Evolutionary conservation across 2,329 filamentous ascomycete genomes (phyloP), one percentile per base, ranked within the genome.

Genomic region (Cladosporium sp.): DNA sequence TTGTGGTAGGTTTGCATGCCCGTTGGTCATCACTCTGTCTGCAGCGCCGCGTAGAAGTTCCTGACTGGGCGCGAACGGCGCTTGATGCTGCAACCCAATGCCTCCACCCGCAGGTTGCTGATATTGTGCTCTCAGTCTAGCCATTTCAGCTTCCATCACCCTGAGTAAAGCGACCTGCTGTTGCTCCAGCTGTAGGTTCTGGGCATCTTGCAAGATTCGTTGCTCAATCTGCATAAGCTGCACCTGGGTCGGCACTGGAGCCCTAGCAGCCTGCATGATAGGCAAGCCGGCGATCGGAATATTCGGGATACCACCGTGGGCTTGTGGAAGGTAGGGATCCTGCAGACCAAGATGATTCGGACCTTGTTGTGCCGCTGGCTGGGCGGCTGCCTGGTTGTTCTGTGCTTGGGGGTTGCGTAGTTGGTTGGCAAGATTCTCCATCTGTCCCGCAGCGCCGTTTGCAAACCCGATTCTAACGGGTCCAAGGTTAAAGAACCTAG

Each of bases 381-480:
- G 63, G 3, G 63, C 62, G 5, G 18, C 21, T 63, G 69, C 65
- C 59, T 64, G 69, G 18, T 67, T 67, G 28, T 58, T 67, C 46
- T 57, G 64, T 18, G 34, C 58, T 28, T 67, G 63, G n/a, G 59
- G 68, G 36, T 75, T 58, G 13, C 72, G 70, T 61, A 76, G 67
- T 49, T 75, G 72, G 28, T 76, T 71, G 30, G 75, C 65, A 25
- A 76, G 66, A 49, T 86, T 86, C 70, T 82, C 79, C 8, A 77
- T 70, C 36, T 76, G 74, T 10, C 72, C 73, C 32, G 70, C 77
- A 78, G 89, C 76, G 77, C 90, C 81, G 51, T 83, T 84, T 23
- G 84, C 81, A 71, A 94, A 91, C 0, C 89, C 91, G 25, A 95
- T 80, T 30, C 91, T 83, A 34, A 95, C 80, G 2, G 91, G 91